phyloP scores from a whole-genome alignment of 371 early-diverging fungal genomes.

The Choanephora cucurbitarum region DNA sequence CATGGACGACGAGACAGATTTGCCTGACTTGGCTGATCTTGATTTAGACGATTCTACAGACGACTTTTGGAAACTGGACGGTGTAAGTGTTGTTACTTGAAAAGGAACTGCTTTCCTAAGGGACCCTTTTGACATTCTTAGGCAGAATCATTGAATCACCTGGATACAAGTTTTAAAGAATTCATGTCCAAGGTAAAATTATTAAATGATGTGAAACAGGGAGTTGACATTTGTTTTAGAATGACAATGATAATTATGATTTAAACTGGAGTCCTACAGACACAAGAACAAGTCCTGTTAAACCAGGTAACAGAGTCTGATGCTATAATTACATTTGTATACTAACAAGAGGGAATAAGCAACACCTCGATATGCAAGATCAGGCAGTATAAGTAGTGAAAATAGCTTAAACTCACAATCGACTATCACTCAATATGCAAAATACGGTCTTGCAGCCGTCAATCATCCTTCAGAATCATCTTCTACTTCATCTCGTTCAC shows the following conservation, averaged over 20 bases:
- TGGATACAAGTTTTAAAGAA: constrained; percentile 17
- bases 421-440: constrained; percentile 40
- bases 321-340: no score
- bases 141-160: constrained; percentile 3
- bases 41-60: constrained; percentile 35
- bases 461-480: constrained; percentile 42
- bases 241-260: constrained; percentile 7
- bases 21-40: constrained; percentile 27
- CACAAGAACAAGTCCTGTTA: neutral
- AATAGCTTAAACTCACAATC: constrained; percentile 47
- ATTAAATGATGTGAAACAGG: neutral
- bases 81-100: constrained; percentile 8
- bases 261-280: constrained; percentile 24
- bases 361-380: constrained; percentile 20
- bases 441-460: constrained; percentile 41
- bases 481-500: constrained; percentile 43
- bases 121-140: no score
- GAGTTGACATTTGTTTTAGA: neutral
- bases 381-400: constrained; percentile 50
- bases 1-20: constrained; percentile 35
- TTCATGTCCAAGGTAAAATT: constrained; percentile 10
- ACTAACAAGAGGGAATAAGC: no score
- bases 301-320: no score
- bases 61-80: constrained; percentile 35
- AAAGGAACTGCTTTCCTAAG: no score